These are phyloP conservation scores for Magnaporthiopsis rhizophila DNA, from an alignment of 2,329 filamentous ascomycete genomes.

Conservation along the genomic window DNA sequence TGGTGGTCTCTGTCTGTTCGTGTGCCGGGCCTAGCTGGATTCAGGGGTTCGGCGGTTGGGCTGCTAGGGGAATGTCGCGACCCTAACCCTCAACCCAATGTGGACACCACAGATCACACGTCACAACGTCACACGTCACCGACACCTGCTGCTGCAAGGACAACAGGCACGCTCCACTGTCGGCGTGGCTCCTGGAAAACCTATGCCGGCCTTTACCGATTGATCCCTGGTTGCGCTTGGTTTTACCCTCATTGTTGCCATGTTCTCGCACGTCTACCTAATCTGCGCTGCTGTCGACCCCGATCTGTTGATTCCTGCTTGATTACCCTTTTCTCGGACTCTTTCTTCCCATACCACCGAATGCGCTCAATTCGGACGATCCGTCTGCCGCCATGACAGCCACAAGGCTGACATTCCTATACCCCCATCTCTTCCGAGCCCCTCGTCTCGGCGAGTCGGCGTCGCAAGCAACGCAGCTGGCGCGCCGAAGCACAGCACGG, in stretches of 20 bases:
- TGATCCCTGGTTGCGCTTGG: not conserved
- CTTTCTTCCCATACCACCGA: not conserved
- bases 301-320: no score
- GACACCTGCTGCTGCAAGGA: not conserved
- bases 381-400: constrained; percentile 43
- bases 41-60: not conserved
- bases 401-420: constrained; percentile 57
- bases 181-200: not conserved
- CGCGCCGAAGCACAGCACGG: constrained; percentile 29
- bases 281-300: not conserved
- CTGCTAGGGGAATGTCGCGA: not conserved
- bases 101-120: not conserved
- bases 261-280: not conserved
- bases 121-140: not conserved
- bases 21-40: not conserved
- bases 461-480: not conserved
- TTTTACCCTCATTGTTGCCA: not conserved
- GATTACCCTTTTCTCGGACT: no score
- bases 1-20: not conserved
- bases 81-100: not conserved
- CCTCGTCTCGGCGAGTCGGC: constrained; percentile 36
- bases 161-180: not conserved
- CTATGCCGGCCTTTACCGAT: not conserved
- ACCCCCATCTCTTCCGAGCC: constrained; percentile 56
- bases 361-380: not conserved